A percentile compares a stretch with the other conserved stretches of the same genome.
phyloP scores from a whole-genome alignment of 2,329 filamentous ascomycete genomes.

The Gaeumannomyces sp. region DNA sequence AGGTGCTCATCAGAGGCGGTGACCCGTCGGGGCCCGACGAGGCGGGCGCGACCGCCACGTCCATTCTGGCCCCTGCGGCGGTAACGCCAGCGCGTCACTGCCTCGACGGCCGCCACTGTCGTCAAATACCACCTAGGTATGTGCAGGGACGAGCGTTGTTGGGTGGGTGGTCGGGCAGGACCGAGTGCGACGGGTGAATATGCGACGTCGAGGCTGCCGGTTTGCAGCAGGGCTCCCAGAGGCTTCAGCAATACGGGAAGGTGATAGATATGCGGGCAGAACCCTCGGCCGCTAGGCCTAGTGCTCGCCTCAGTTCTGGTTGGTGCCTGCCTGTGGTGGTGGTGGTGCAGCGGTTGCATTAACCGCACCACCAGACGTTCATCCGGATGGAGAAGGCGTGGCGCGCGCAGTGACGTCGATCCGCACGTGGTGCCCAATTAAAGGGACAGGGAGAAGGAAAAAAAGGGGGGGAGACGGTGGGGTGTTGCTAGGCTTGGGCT shows the following conservation, averaged over 20 bases:
- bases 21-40: background rate
- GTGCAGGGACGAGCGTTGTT: no score
- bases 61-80: background rate
- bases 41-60: background rate
- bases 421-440: background rate
- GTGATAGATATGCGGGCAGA: background rate
- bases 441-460: background rate
- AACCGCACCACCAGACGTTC: background rate
- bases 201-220: no score
- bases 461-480: background rate
- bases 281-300: background rate
- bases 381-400: background rate
- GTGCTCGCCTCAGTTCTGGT: background rate
- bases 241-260: background rate
- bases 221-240: no score
- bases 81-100: background rate
- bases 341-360: background rate
- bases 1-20: background rate
- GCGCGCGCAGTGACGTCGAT: background rate
- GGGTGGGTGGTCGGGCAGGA: no score
- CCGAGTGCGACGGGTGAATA: no score
- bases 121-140: no score
- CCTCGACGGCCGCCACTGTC: no score
- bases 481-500: background rate
- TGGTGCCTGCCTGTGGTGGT: background rate